Evolutionary conservation across 768 basidiomycete genomes (phyloP).

Genomic region (Amanita rimosa): DNA sequence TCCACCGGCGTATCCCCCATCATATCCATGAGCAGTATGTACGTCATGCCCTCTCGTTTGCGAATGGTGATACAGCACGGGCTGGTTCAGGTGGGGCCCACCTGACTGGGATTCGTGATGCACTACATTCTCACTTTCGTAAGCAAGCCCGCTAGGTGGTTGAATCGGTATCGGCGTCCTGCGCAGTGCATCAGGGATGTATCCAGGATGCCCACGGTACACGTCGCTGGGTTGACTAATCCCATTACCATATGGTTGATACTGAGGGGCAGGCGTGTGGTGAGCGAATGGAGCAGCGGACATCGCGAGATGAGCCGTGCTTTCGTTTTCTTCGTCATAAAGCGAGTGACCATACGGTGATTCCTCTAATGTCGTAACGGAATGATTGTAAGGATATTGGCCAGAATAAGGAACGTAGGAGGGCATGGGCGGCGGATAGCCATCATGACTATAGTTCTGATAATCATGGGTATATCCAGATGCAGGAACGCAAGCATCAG

Average conservation of each 20-base stretch:
- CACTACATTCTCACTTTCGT: conserved; percentile 23
- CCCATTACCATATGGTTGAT: background rate
- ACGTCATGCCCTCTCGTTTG: conserved; percentile 22
- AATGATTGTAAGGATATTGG: conserved; percentile 50
- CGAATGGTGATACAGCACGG: conserved; percentile 9
- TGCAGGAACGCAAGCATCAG: conserved; percentile 42
- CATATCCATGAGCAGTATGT: conserved; percentile 18
- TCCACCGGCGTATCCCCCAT: conserved; percentile 14
- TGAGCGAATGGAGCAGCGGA: conserved; percentile 50
- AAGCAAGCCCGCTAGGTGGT: conserved; percentile 19
- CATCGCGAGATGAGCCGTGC: conserved; percentile 45
- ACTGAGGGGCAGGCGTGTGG: conserved; percentile 16
- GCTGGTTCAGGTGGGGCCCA: conserved; percentile 7
- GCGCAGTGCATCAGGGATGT: conserved; percentile 16
- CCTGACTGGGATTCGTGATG: conserved; percentile 16
- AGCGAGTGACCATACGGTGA: conserved; percentile 32
- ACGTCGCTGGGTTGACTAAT: conserved; percentile 28
- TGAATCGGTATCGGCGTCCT: conserved; percentile 10
- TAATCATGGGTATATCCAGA: conserved; percentile 45
- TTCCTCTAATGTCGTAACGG: conserved; percentile 45
- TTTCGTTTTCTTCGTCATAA: conserved; percentile 65
- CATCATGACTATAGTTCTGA: conserved; percentile 44
- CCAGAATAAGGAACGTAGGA: conserved; percentile 59
- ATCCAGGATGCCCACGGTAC: conserved; percentile 38
- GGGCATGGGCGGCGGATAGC: conserved; percentile 68